A percentile compares a stretch with the other conserved stretches of the same genome.
phyloP scores from a whole-genome alignment of 805 yeast genomes.

The Grigorovia jiainica region DNA sequence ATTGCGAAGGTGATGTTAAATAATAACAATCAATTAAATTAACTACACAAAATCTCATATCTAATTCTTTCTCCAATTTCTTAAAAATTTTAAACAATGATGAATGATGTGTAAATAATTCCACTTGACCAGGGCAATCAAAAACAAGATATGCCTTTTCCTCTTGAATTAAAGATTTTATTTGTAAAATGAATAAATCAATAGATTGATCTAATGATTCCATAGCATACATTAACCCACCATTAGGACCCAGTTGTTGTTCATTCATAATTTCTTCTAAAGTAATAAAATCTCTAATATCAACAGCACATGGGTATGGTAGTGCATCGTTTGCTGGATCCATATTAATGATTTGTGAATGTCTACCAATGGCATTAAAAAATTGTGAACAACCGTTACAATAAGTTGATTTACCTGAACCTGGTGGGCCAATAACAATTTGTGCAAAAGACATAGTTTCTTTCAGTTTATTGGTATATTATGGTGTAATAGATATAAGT shows the following conservation, averaged over 20 bases:
- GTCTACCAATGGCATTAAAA: slow-evolving; percentile 87
- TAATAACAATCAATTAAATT: slow-evolving; percentile 77
- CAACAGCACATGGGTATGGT: slow-evolving; percentile 65
- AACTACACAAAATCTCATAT: slow-evolving; percentile 73
- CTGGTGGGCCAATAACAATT: slow-evolving; percentile 96
- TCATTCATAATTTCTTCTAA: slow-evolving; percentile 72
- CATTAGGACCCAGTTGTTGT: slow-evolving; percentile 70
- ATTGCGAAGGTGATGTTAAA: slow-evolving; percentile 79
- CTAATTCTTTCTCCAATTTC: slow-evolving; percentile 50
- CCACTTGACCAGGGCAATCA: slow-evolving; percentile 96
- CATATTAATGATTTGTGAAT: slow-evolving; percentile 71
- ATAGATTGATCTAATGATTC: slow-evolving; percentile 53
- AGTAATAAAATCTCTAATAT: slow-evolving; percentile 67
- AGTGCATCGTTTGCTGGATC: slow-evolving; percentile 83
- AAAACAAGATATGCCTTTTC: slow-evolving; percentile 61
- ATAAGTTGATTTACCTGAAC: slow-evolving; percentile 92
- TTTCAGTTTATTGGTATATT: background rate
- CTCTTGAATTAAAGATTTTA: slow-evolving; percentile 45
- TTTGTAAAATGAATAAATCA: slow-evolving; percentile 47
- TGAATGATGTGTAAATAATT: slow-evolving; percentile 81
- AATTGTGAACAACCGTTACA: slow-evolving; percentile 90
- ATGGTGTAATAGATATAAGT: no score
- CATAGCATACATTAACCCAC: slow-evolving; percentile 83
- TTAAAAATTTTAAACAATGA: slow-evolving; percentile 63
- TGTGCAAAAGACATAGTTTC: slow-evolving; percentile 63